phyloP scores from a whole-genome alignment of 1,139 yeast species.

The Wickerhamiella pararugosa region DNA sequence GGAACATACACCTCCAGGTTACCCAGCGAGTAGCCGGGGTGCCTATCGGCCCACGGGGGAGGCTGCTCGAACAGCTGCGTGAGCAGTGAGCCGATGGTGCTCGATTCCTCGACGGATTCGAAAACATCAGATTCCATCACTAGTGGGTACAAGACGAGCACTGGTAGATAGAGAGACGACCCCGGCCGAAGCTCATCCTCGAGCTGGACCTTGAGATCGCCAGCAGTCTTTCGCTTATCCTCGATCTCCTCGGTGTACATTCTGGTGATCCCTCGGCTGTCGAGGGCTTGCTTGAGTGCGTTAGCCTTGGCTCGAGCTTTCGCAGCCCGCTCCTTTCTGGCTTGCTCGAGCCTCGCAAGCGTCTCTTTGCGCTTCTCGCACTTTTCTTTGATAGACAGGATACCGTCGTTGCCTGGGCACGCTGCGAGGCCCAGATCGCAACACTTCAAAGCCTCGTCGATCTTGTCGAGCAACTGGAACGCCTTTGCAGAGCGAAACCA shows the following conservation, averaged over 20 bases:
- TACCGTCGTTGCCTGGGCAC: constrained; percentile 43
- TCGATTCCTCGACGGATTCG: constrained; percentile 57
- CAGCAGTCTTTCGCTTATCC: constrained; percentile 11
- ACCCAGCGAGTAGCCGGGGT: constrained; percentile 36
- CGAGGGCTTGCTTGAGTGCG: constrained; percentile 14
- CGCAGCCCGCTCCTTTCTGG: constrained; percentile 9
- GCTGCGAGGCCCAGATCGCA: constrained; percentile 32
- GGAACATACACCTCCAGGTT: constrained; percentile 67
- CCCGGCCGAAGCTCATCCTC: constrained; percentile 63
- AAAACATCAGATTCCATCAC: constrained; percentile 73
- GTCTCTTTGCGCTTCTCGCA: constrained; percentile 22
- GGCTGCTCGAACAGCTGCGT: constrained; percentile 45
- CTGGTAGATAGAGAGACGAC: constrained; percentile 68
- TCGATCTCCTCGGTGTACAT: constrained; percentile 1
- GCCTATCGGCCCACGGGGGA: constrained; percentile 44
- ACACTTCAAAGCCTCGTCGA: constrained; percentile 59
- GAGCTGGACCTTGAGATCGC: constrained; percentile 30
- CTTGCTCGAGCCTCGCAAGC: constrained; percentile 16
- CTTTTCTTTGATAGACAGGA: constrained; percentile 22
- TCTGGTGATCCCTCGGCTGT: constrained; percentile 5
- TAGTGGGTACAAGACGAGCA: constrained; percentile 69
- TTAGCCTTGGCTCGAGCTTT: constrained; percentile 23
- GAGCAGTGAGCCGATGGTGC: constrained; percentile 29
- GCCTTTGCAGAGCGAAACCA: constrained; percentile 77
- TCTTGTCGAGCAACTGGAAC: constrained; percentile 46